Conservation (phyloP, 177 flowering plant genomes). For the Vitis hybrid region DNA sequence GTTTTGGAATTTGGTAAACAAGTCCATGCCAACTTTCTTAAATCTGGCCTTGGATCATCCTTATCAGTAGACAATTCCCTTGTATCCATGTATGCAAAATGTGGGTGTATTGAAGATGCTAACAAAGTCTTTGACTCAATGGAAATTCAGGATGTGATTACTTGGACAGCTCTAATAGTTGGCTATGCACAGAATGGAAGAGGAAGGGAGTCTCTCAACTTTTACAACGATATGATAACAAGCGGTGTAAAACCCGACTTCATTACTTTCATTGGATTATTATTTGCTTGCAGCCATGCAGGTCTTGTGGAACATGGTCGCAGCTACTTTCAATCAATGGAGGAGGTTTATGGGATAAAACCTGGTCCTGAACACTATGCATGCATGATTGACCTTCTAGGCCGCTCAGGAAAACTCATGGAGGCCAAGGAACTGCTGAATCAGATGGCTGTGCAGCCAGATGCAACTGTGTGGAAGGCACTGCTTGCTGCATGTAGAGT, state of each 20-base stretch:
- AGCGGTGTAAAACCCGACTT: slow-evolving; percentile 65
- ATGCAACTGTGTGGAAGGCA: slow-evolving; percentile 84
- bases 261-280: slow-evolving; percentile 73
- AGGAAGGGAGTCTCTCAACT: slow-evolving; percentile 49
- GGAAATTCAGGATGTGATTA: slow-evolving; percentile 53
- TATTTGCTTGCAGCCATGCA: slow-evolving; percentile 91
- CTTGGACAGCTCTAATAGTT: slow-evolving; percentile 84
- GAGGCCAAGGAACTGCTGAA: slow-evolving; percentile 61
- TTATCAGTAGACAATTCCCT: slow-evolving; percentile 73
- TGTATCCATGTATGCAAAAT: slow-evolving; percentile 73
- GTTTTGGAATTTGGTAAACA: slow-evolving; percentile 67
- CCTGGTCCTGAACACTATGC: slow-evolving; percentile 83
- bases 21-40: slow-evolving; percentile 58
- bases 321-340: slow-evolving; percentile 61
- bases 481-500: slow-evolving; percentile 68
- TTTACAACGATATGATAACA: slow-evolving; percentile 60
- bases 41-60: slow-evolving; percentile 48
- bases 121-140: slow-evolving; percentile 52
- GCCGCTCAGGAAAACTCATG: slow-evolving; percentile 64
- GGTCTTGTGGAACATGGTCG: slow-evolving; percentile 65
- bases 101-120: slow-evolving; percentile 79
- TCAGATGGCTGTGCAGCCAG: slow-evolving; percentile 62
- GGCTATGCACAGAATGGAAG: slow-evolving; percentile 79
- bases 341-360: slow-evolving; percentile 45
- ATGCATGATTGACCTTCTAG: slow-evolving; percentile 83